These are phyloP conservation scores for Lentinula raphanica DNA, from an alignment of 768 basidiomycete genomes.

Conservation along the genomic window DNA sequence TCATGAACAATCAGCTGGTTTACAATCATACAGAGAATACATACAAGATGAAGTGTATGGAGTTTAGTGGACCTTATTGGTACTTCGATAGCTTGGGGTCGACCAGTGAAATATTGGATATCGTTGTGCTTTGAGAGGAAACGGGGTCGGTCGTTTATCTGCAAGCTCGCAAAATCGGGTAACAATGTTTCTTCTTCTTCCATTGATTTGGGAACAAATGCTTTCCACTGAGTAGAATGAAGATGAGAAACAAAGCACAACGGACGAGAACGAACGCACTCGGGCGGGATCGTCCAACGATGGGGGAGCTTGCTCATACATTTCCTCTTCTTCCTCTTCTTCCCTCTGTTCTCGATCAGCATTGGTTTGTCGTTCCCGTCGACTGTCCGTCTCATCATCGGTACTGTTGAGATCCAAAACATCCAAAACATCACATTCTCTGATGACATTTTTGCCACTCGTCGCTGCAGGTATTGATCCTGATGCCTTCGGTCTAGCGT, in stretches of 20 bases:
- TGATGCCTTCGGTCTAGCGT: no score
- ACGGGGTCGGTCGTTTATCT: not conserved
- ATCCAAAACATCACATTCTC: no score
- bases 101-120: not conserved
- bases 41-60: not conserved
- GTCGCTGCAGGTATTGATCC: no score
- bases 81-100: not conserved
- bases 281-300: not conserved
- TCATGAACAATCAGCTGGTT: not conserved
- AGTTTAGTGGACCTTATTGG: not conserved
- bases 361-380: not conserved
- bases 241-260: not conserved
- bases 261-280: not conserved
- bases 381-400: not conserved
- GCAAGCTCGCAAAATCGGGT: not conserved
- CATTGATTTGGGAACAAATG: not conserved
- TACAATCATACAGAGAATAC: not conserved
- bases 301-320: not conserved
- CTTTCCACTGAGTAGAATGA: not conserved
- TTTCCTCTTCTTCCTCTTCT: not conserved
- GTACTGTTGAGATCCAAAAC: not conserved
- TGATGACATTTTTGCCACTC: no score
- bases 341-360: no score
- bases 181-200: not conserved
- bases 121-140: not conserved